Percentiles rank a stretch among this genome's conserved stretches.
phyloP scores from a whole-genome alignment of 371 early-diverging fungal genomes.

The Fennellomyces sp. region DNA sequence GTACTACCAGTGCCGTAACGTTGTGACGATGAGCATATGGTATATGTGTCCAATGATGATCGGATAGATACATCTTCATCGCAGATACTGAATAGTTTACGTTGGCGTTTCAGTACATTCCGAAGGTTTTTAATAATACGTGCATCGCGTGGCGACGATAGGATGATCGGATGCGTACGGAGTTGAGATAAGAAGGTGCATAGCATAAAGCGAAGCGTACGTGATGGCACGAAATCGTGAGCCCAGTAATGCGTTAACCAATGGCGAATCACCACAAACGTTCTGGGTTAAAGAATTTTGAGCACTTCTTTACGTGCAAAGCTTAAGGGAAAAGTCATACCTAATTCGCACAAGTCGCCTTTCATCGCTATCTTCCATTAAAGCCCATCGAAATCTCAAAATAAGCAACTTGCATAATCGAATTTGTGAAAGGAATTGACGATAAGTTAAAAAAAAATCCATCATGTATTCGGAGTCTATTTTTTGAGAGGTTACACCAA shows the following conservation, averaged over 20 bases:
- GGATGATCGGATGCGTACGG: conserved; percentile 39
- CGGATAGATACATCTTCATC: conserved; percentile 3
- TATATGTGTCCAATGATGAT: background rate
- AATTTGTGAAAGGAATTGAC: conserved; percentile 48
- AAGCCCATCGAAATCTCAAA: conserved; percentile 53
- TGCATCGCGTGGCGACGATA: conserved; percentile 43
- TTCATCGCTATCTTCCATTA: conserved; percentile 43
- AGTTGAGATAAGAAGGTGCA: conserved; percentile 49
- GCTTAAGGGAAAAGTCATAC: conserved; percentile 27
- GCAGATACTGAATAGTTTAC: conserved; percentile 16
- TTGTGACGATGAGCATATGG: background rate
- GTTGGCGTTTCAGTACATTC: conserved; percentile 44
- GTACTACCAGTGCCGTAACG: background rate
- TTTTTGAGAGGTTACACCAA: too few relatives aligned
- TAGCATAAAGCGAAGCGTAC: conserved; percentile 48
- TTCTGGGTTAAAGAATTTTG: conserved; percentile 35
- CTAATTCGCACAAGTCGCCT: conserved; percentile 46
- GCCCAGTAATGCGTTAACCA: conserved; percentile 55
- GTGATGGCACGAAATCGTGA: conserved; percentile 44
- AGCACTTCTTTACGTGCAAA: too few relatives aligned
- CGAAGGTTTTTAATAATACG: conserved; percentile 45
- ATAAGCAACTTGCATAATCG: conserved; percentile 51
- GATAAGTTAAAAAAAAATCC: conserved; percentile 53
- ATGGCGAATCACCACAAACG: conserved; percentile 54
- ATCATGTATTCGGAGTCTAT: conserved; percentile 46